These are phyloP conservation scores for Capronia coronata DNA, from an alignment of 2,329 filamentous ascomycete genomes.

Conservation along the genomic window DNA sequence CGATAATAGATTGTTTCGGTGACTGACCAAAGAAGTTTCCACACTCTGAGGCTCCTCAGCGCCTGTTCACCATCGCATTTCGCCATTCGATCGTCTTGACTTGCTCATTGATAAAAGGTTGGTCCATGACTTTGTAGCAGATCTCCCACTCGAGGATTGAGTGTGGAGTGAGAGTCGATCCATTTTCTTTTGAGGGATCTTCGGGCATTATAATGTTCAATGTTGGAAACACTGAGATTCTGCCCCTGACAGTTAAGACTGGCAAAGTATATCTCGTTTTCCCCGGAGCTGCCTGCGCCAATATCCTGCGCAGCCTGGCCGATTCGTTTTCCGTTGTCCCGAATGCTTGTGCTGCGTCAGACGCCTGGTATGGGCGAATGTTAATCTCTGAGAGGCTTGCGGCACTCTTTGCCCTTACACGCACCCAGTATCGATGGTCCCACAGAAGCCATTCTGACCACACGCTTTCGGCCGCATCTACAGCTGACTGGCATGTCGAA, in stretches of 20 bases:
- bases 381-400: slow-evolving; percentile 6
- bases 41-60: background rate
- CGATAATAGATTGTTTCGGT: no score
- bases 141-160: slow-evolving; percentile 17
- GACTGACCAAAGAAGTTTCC: no score
- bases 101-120: slow-evolving; percentile 10
- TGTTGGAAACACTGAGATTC: slow-evolving; percentile 23
- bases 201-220: slow-evolving; percentile 12
- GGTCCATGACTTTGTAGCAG: slow-evolving; percentile 17
- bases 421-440: slow-evolving; percentile 26
- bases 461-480: background rate
- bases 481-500: background rate
- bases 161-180: background rate
- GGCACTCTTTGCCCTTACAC: slow-evolving; percentile 10
- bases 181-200: background rate
- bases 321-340: background rate
- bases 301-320: slow-evolving; percentile 6
- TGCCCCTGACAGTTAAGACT: slow-evolving; percentile 12
- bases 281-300: slow-evolving; percentile 19
- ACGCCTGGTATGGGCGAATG: slow-evolving; percentile 16
- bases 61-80: slow-evolving; percentile 2
- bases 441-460: slow-evolving; percentile 22
- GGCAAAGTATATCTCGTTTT: slow-evolving; percentile 25
- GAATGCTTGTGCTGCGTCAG: slow-evolving; percentile 10
- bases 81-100: slow-evolving; percentile 11